These are phyloP conservation scores for Leccinellum luteum DNA, from an alignment of 768 basidiomycete genomes.

Conservation along the genomic window DNA sequence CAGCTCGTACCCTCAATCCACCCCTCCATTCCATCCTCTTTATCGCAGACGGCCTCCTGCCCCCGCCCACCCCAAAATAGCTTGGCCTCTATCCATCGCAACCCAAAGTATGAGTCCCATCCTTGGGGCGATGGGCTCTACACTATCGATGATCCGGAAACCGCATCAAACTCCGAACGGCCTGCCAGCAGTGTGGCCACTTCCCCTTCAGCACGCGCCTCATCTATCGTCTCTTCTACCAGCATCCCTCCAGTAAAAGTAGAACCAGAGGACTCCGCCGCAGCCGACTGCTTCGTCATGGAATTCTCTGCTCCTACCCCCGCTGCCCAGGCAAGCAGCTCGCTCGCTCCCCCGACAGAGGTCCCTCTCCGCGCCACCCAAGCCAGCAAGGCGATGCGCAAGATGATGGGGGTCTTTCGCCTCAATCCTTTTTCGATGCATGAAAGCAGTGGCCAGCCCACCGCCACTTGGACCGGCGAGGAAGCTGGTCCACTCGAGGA, in stretches of 20 bases:
- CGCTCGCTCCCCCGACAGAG: slow-evolving; percentile 55
- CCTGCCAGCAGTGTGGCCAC: slow-evolving; percentile 34
- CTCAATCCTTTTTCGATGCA: slow-evolving; percentile 76
- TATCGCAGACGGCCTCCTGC: slow-evolving; percentile 16
- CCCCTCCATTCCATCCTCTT: slow-evolving; percentile 15
- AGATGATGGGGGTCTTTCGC: slow-evolving; percentile 76
- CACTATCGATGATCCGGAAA: slow-evolving; percentile 32
- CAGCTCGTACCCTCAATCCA: slow-evolving; percentile 13
- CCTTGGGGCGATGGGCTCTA: slow-evolving; percentile 33
- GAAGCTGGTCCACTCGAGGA: slow-evolving; percentile 59
- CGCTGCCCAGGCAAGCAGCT: slow-evolving; percentile 34
- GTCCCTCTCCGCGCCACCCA: slow-evolving; percentile 77
- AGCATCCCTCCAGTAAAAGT: slow-evolving; percentile 31
- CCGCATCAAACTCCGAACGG: slow-evolving; percentile 34
- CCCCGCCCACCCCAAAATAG: slow-evolving; percentile 14
- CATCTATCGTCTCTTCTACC: slow-evolving; percentile 32
- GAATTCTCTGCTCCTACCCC: slow-evolving; percentile 30
- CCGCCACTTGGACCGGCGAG: slow-evolving; percentile 44
- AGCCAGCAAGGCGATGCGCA: slow-evolving; percentile 65
- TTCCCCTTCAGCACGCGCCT: slow-evolving; percentile 35
- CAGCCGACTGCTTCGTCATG: slow-evolving; percentile 35
- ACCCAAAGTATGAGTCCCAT: slow-evolving; percentile 25
- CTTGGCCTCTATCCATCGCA: slow-evolving; percentile 11
- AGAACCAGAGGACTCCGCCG: slow-evolving; percentile 28
- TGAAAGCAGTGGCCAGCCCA: slow-evolving; percentile 42